Base-by-base conservation (phyloP, 2,329 filamentous ascomycete species). In the Ascochyta pisi region DNA sequence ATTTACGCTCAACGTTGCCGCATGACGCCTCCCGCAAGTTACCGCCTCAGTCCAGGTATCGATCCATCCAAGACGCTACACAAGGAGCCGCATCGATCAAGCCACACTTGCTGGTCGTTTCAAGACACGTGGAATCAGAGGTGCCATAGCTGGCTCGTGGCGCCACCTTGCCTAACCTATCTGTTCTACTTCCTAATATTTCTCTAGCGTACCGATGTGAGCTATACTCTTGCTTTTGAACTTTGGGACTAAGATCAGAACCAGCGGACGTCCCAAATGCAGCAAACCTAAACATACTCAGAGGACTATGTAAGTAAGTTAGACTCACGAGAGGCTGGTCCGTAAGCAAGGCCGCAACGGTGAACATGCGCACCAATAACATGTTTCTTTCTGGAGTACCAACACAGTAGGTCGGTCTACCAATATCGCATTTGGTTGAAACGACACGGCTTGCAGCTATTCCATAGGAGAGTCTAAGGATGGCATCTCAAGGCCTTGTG, bases 1-100 rank as follows among this genome's bases (percentile, higher is more conserved):
- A 12, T 31, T 31, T 12, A 15, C 29, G 29, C 26, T 45, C 26
- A 51, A 45, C 34, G 40, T 22, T 19, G 24, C 40, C 38, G 40
- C 48, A 51, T 39, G 27, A 51, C 40, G 40, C 40, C 41, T 24
- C 40, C 48, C 40, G 34, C 26, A 26, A 24, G 24, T 26, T 19
- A 10, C 26, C 16, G 23, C 19, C 26, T n/a, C 37, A n/a, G 48
- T 34, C 16, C 29, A 19, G 13, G 23, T 3, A 27, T 15, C 42
- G 4, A 24, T 27, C 16, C 19, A 26, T 29, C 15, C 47, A 29
- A 43, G 23, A 42, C 29, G 38, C 38, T 40, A 33, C 27, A 29
- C 26, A 23, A 49, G 12, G 39, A 34, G 38, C 22, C 23, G 15
- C 22, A 50, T 22, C 15, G 26, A 26, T 3, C 33, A 37, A 38